Base-by-base conservation (phyloP, 2,329 filamentous ascomycete species). In the Coniochaeta ligniaria region DNA sequence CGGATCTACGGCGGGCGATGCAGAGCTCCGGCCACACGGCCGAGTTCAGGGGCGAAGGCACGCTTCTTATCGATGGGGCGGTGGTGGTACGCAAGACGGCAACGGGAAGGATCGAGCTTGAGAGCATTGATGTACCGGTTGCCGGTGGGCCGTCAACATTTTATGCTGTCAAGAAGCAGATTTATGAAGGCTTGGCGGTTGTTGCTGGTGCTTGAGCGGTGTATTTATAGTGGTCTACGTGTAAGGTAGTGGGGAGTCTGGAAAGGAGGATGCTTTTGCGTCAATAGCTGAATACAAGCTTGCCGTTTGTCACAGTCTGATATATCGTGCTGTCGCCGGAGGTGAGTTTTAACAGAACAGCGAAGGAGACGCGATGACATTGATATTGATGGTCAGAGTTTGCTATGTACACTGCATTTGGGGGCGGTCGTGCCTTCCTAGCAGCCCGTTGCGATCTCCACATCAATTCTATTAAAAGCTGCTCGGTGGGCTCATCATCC, bases 41-140 rank as follows among this genome's bases (percentile, higher is more conserved):
- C 1, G 95, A 97, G 73, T 97, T 98, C 74, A 83, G 92, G 57
- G 95, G 95, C 57, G 94, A 98, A 74, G 95, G 95, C 63, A 96
- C 90, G 9, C 78, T 99, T 61, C 83, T 99, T 11, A 88, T 99
- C 60, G 94, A 98, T 71, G 90, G 91, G 1, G 84, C 85, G 11
- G 93, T 98, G 7, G 90, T 92, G 4, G 92, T 99, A 54, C 82
- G 91, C 62, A 98, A 99, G 79, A 91, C 89, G 55, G 88, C 86
- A 1, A 89, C 89, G n/a, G 93, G 93, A 0, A 87, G 84, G 66
- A 92, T 97, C 68, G 94, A 96, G 75, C 86, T 96, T 20, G 94
- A 96, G 76, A 89, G 88, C 62, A 85, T 89, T 6, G 89, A 86
- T 0, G 73, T 86, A 61, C 78, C 79, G 33, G 73, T 76, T 2